Evolutionary conservation across 352 stramenopile genomes (phyloP).

Genomic region (Phytopythium oedochilum): DNA sequence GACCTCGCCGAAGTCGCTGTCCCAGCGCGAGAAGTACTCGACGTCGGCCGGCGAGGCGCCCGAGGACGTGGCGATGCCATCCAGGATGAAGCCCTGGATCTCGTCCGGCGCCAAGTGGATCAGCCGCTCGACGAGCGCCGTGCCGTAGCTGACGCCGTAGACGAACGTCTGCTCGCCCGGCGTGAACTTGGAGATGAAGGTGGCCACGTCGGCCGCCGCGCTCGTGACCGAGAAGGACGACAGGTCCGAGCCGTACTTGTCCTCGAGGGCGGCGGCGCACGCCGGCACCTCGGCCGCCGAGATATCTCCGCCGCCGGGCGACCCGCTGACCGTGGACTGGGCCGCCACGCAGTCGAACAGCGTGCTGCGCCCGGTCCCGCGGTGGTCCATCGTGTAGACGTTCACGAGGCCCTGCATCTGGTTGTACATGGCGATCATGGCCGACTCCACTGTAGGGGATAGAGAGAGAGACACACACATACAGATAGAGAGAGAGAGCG

Average conservation of each 20-base stretch:
- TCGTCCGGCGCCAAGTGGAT: slow-evolving; percentile 32
- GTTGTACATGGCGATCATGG: slow-evolving; percentile 25
- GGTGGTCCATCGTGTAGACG: slow-evolving; percentile 45
- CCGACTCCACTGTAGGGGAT: slow-evolving; percentile 32
- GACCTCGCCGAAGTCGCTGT: slow-evolving; percentile 32
- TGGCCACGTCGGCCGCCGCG: slow-evolving; percentile 21
- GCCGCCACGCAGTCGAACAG: slow-evolving; percentile 23
- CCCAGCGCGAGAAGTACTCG: slow-evolving; percentile 31
- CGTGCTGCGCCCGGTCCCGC: slow-evolving; percentile 30
- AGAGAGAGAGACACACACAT: too few relatives aligned
- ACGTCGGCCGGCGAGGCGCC: slow-evolving; percentile 20
- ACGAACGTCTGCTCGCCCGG: slow-evolving; percentile 17
- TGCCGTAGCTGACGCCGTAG: too few relatives aligned
- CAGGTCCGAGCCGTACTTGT: slow-evolving; percentile 21
- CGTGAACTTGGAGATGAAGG: slow-evolving; percentile 17
- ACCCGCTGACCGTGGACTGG: slow-evolving; percentile 19
- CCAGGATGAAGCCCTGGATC: slow-evolving; percentile 44
- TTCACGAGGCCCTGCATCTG: slow-evolving; percentile 25
- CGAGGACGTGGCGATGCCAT: slow-evolving; percentile 33
- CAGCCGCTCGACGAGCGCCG: slow-evolving; percentile 11
- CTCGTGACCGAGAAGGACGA: slow-evolving; percentile 30
- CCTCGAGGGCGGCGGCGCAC: slow-evolving; percentile 25
- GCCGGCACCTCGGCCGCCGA: slow-evolving; percentile 15
- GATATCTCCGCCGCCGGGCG: slow-evolving; percentile 12
- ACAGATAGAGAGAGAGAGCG: too few relatives aligned